These are phyloP conservation scores for Panus rudis DNA, from an alignment of 768 basidiomycete species.

Conservation along the genomic window DNA sequence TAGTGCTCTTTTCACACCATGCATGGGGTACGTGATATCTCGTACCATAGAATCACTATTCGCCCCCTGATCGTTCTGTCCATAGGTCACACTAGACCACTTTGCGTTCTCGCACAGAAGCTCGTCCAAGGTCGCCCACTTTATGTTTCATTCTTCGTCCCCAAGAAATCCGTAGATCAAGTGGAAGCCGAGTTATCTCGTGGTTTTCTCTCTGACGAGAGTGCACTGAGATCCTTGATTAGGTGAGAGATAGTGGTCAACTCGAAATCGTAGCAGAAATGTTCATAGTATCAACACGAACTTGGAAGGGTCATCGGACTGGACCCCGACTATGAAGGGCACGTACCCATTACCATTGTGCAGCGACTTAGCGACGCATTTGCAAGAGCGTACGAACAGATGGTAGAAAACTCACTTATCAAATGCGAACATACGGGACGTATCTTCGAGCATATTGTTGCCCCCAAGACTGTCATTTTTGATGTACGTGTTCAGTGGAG, in stretches of 20 bases:
- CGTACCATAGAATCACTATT: too few species aligned
- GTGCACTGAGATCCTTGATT: neutral
- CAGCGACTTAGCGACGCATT: neutral
- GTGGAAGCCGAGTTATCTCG: slow-evolving; percentile 1
- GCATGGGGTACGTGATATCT: too few species aligned
- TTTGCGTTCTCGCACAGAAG: neutral
- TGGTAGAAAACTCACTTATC: neutral
- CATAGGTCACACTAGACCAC: slow-evolving; percentile 3
- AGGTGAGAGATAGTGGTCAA: slow-evolving; percentile 1
- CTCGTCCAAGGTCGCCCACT: neutral
- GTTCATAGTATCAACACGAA: neutral
- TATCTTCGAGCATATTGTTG: neutral
- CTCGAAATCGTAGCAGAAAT: neutral
- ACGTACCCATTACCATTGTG: neutral
- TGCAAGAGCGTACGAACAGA: neutral
- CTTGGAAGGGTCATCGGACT: neutral
- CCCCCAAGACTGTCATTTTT: slow-evolving; percentile 1
- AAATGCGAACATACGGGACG: neutral
- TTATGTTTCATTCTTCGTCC: neutral
- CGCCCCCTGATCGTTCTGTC: too few species aligned
- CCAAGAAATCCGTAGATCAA: neutral
- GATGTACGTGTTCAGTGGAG: neutral
- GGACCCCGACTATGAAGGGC: neutral
- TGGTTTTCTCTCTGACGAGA: neutral
- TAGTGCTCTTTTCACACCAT: too few species aligned